Evolutionary conservation across 2,329 filamentous ascomycete genomes (phyloP).

Genomic region (Aspergillus clavatus): DNA sequence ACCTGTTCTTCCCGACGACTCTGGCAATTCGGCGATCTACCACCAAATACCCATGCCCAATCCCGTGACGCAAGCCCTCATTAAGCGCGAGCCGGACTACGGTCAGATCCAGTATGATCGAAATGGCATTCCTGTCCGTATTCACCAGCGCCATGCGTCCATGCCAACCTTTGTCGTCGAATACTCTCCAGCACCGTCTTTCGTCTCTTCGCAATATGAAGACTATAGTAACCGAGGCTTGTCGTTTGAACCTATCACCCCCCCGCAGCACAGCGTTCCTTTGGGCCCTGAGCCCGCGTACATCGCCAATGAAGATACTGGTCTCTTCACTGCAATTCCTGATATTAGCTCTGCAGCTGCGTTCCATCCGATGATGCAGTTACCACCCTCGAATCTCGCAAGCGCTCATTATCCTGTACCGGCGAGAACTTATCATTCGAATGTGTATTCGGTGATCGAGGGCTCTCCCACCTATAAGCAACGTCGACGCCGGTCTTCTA

Average conservation of each 20-base stretch:
- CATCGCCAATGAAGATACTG: conserved; percentile 96
- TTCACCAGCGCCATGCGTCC: conserved; percentile 91
- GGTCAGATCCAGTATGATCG: conserved; percentile 82
- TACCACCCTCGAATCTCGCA: conserved; percentile 78
- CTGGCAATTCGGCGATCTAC: conserved; percentile 66
- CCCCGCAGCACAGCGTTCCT: conserved; percentile 80
- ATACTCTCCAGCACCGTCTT: conserved; percentile 95
- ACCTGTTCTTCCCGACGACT: conserved; percentile 57
- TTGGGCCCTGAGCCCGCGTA: conserved; percentile 88
- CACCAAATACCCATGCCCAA: conserved; percentile 65
- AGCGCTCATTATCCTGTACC: conserved; percentile 74
- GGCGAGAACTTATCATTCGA: conserved; percentile 62
- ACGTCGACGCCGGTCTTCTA: conserved; percentile 84
- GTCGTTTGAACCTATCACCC: conserved; percentile 94
- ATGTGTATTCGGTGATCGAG: conserved; percentile 93
- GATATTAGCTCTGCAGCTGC: conserved; percentile 71
- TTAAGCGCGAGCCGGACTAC: conserved; percentile 88
- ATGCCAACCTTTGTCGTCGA: conserved; percentile 92
- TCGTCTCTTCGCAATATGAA: conserved; percentile 97
- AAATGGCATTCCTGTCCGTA: conserved; percentile 79
- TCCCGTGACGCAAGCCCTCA: conserved; percentile 62
- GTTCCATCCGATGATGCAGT: conserved; percentile 84
- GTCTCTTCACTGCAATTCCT: conserved; percentile 89
- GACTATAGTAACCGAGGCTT: conserved; percentile 96
- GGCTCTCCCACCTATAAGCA: conserved; percentile 99